Evolutionary conservation across 2,329 filamentous ascomycete species (phyloP).

Genomic region (Ceratocystis huliohia): DNA sequence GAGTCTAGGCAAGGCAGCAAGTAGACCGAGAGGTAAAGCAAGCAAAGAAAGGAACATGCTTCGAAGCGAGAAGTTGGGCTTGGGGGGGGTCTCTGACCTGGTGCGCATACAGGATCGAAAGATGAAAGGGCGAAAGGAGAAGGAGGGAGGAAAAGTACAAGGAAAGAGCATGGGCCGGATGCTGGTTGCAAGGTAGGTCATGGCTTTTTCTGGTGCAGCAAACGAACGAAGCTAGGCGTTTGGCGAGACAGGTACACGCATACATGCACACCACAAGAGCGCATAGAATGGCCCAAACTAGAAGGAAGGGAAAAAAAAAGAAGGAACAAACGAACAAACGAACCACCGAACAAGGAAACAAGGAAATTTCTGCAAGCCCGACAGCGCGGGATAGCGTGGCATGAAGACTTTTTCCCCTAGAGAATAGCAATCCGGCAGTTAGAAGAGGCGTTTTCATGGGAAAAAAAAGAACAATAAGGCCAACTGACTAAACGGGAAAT

Average conservation of each 20-base stretch:
- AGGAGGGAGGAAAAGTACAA: background rate
- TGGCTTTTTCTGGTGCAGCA: background rate
- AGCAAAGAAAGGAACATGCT: background rate
- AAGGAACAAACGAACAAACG: background rate
- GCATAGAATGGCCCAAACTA: background rate
- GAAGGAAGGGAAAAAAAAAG: background rate
- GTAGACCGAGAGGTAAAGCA: background rate
- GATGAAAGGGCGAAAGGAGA: background rate
- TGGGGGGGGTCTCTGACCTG: background rate
- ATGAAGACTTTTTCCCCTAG: background rate
- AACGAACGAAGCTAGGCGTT: conserved; percentile 4
- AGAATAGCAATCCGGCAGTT: background rate
- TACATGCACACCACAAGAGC: background rate
- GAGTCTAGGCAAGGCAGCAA: background rate
- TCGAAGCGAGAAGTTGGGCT: background rate
- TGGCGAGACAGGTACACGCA: background rate
- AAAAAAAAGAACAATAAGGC: background rate
- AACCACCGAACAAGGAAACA: background rate
- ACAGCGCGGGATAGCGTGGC: background rate
- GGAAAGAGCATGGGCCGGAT: background rate
- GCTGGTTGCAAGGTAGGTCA: background rate
- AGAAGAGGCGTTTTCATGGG: background rate
- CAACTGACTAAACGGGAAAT: background rate
- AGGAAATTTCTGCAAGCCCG: conserved; percentile 1
- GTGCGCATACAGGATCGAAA: background rate